Conservation (phyloP, 2,329 filamentous ascomycete genomes). For the Penicillium occitanis region DNA sequence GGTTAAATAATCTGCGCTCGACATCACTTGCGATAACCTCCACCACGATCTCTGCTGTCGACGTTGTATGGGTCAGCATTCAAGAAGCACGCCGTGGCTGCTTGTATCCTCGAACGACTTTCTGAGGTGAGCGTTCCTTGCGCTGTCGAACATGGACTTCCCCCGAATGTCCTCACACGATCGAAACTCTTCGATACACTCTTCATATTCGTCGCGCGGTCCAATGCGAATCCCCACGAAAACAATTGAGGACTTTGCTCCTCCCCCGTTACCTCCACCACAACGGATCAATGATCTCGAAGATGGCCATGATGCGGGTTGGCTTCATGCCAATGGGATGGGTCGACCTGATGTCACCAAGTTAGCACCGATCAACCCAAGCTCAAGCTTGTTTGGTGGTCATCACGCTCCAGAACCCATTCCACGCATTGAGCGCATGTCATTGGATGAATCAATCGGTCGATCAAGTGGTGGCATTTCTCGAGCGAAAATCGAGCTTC, state of each 20-base stretch:
- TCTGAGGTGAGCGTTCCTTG: not conserved
- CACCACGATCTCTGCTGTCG: not conserved
- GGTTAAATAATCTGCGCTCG: not conserved
- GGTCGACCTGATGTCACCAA: constrained; percentile 49
- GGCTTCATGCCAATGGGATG: constrained; percentile 61
- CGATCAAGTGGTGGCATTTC: constrained; percentile 31
- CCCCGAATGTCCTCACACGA: constrained; percentile 42
- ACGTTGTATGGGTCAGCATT: not conserved
- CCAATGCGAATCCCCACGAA: constrained; percentile 65
- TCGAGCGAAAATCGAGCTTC: constrained; percentile 30
- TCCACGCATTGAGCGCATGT: constrained; percentile 38
- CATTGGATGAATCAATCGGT: constrained; percentile 38
- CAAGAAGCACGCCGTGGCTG: not conserved
- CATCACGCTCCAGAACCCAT: constrained; percentile 40
- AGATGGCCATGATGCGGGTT: constrained; percentile 60
- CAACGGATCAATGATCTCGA: constrained; percentile 59
- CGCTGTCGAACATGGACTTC: constrained; percentile 44
- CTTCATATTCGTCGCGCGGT: constrained; percentile 45
- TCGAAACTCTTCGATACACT: constrained; percentile 24
- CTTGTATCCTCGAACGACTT: constrained; percentile 1
- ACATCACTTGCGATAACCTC: not conserved
- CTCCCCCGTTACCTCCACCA: constrained; percentile 66
- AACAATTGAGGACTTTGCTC: constrained; percentile 48
- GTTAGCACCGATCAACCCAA: constrained; percentile 48
- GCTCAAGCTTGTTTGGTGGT: constrained; percentile 53